Percentiles rank a stretch among this genome's conserved stretches.
Evolutionary conservation across 116 monocot genomes (phyloP).

Genomic region (Iris pallida): DNA sequence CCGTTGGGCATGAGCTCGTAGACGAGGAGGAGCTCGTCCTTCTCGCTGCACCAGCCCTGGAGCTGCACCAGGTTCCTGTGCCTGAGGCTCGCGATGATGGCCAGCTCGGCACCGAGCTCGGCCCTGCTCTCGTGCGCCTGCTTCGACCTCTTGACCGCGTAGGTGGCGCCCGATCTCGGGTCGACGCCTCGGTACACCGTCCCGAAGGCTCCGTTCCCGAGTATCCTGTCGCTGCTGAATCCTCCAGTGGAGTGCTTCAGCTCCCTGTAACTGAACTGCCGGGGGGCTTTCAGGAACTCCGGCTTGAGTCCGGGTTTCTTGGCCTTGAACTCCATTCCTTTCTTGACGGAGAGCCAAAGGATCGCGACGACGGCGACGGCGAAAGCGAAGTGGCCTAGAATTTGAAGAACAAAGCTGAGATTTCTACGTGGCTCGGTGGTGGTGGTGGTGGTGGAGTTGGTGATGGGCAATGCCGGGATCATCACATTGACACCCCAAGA

Average conservation of each 20-base stretch:
- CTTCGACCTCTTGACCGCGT: constrained; percentile 77
- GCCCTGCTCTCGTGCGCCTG: constrained; percentile 47
- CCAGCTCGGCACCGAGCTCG: constrained; percentile 55
- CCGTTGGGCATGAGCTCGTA: constrained; percentile 96
- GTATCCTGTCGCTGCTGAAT: constrained; percentile 44
- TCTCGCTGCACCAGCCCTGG: constrained; percentile 77
- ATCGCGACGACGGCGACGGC: constrained; percentile 22
- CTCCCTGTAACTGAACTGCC: constrained; percentile 62
- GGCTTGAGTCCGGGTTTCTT: background rate
- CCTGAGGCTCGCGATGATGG: constrained; percentile 52
- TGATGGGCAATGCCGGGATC: constrained; percentile 11
- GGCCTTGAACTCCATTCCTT: constrained; percentile 1
- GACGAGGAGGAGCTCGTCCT: constrained; percentile 69
- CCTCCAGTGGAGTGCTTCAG: constrained; percentile 50
- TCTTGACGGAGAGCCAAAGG: constrained; percentile 35
- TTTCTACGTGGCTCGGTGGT: constrained; percentile 12
- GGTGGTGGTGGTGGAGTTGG: background rate
- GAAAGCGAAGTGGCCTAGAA: constrained; percentile 29
- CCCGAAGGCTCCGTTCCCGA: constrained; percentile 71
- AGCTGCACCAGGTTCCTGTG: constrained; percentile 86
- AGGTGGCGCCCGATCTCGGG: constrained; percentile 20
- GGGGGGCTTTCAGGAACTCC: constrained; percentile 42
- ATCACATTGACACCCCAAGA: constrained; percentile 1
- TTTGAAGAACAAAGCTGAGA: constrained; percentile 23
- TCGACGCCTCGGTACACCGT: constrained; percentile 57